Evolutionary conservation across 1,284 basidiomycete species (phyloP).

Genomic region (Papiliotrema terrestris): DNA sequence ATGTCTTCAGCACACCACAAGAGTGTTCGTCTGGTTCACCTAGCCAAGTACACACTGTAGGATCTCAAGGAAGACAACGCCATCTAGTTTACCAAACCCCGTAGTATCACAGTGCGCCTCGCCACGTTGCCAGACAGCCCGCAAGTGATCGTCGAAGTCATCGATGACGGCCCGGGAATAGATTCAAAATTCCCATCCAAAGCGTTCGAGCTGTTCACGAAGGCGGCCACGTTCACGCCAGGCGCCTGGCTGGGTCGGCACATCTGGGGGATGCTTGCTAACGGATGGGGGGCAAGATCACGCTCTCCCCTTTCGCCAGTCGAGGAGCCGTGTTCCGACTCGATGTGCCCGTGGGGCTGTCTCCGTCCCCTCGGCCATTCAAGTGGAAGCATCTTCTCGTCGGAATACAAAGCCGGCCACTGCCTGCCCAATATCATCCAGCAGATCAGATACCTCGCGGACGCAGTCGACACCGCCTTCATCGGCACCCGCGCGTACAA

Average conservation of each 20-base stretch:
- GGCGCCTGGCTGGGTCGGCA: conserved; percentile 31
- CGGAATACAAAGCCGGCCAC: neutral
- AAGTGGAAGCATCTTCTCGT: neutral
- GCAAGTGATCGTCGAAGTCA: conserved; percentile 9
- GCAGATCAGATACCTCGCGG: neutral
- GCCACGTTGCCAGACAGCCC: conserved; percentile 2
- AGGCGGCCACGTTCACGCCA: conserved; percentile 19
- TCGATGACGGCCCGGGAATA: conserved; percentile 27
- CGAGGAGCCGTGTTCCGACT: conserved; percentile 21
- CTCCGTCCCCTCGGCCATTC: neutral
- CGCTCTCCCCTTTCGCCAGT: conserved; percentile 7
- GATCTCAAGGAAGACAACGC: too few species aligned
- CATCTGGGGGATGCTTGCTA: conserved; percentile 24
- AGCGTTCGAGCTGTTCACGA: conserved; percentile 31
- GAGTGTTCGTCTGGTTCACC: conserved; percentile 45
- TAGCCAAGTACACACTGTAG: too few species aligned
- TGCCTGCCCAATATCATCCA: neutral
- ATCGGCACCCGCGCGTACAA: neutral
- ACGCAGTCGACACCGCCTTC: neutral
- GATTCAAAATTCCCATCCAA: conserved; percentile 14
- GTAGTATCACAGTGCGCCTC: conserved; percentile 24
- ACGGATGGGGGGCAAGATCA: conserved; percentile 21
- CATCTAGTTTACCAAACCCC: conserved; percentile 45
- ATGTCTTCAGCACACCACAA: conserved; percentile 33
- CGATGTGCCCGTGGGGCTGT: conserved; percentile 17